A percentile compares a stretch with the other conserved stretches of the same genome.
Evolutionary conservation across 2,329 filamentous ascomycete species (phyloP).

Genomic region (Alternaria triticina): DNA sequence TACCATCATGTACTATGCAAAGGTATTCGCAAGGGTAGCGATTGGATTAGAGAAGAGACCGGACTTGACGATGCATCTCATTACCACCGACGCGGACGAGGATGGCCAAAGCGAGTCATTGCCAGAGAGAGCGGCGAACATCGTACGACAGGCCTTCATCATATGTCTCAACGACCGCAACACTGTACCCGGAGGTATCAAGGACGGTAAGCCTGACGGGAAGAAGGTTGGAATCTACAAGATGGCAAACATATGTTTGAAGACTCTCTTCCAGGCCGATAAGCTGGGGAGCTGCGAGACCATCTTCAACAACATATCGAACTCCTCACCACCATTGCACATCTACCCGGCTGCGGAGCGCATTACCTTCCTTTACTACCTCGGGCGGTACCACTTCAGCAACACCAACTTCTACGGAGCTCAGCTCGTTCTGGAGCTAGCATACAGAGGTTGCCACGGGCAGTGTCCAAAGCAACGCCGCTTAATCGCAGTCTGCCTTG

Average conservation of each 20-base stretch:
- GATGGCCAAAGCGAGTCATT: constrained; percentile 77
- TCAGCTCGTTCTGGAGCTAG: constrained; percentile 74
- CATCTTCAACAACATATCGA: constrained; percentile 86
- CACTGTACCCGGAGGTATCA: constrained; percentile 63
- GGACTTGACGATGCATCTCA: constrained; percentile 73
- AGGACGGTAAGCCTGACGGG: constrained; percentile 73
- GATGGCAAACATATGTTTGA: constrained; percentile 88
- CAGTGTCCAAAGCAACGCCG: constrained; percentile 70
- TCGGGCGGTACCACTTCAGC: constrained; percentile 87
- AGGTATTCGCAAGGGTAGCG: constrained; percentile 79
- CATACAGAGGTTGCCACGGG: constrained; percentile 74
- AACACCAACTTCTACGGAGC: constrained; percentile 84
- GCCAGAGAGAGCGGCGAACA: constrained; percentile 86
- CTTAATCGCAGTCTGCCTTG: constrained; percentile 81
- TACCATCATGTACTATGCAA: constrained; percentile 81
- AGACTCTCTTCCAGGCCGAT: constrained; percentile 85
- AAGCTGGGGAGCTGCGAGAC: constrained; percentile 85
- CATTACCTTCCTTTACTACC: constrained; percentile 92
- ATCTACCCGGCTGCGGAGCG: constrained; percentile 86
- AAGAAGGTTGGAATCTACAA: constrained; percentile 89
- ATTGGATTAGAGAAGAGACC: constrained; percentile 83
- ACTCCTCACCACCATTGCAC: constrained; percentile 78
- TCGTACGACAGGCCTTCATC: constrained; percentile 88
- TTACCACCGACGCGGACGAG: constrained; percentile 58
- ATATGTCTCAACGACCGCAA: constrained; percentile 85